These are phyloP conservation scores for Lasiodiplodia theobromae DNA, from an alignment of 2,329 filamentous ascomycete genomes.

Conservation along the genomic window DNA sequence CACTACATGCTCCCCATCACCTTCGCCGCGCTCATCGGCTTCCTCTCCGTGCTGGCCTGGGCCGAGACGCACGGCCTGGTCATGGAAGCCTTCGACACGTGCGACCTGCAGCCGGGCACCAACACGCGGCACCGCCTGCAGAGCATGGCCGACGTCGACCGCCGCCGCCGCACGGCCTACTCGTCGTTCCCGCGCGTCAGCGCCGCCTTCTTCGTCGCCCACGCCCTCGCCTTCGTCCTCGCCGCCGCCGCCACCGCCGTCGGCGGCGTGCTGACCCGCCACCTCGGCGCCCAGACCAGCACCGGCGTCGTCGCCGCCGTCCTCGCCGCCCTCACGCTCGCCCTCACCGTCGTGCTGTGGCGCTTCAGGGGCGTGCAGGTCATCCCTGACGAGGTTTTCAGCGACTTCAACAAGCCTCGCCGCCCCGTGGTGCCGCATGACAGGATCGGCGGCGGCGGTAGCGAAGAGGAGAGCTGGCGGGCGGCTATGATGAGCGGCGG, in stretches of 20 bases:
- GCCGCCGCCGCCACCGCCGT: conserved; percentile 73
- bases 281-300: conserved; percentile 70
- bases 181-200: conserved; percentile 77
- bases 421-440: neutral
- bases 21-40: conserved; percentile 71
- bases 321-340: conserved; percentile 68
- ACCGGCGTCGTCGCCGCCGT: conserved; percentile 74
- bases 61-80: conserved; percentile 78
- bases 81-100: conserved; percentile 85
- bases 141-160: conserved; percentile 52
- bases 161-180: conserved; percentile 69
- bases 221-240: conserved; percentile 72
- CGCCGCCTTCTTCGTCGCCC: conserved; percentile 74
- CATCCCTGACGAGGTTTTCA: conserved; percentile 66
- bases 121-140: conserved; percentile 58
- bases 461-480: conserved; percentile 62
- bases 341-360: conserved; percentile 68
- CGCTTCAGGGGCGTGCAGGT: conserved; percentile 73
- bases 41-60: conserved; percentile 75
- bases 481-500: conserved; percentile 53
- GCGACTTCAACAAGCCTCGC: conserved; percentile 37
- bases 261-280: conserved; percentile 71
- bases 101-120: conserved; percentile 76
- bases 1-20: conserved; percentile 69
- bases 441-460: conserved; percentile 43